phyloP scores from a whole-genome alignment of 2,329 filamentous ascomycete genomes.

The Byssoonygena ceratinophila region DNA sequence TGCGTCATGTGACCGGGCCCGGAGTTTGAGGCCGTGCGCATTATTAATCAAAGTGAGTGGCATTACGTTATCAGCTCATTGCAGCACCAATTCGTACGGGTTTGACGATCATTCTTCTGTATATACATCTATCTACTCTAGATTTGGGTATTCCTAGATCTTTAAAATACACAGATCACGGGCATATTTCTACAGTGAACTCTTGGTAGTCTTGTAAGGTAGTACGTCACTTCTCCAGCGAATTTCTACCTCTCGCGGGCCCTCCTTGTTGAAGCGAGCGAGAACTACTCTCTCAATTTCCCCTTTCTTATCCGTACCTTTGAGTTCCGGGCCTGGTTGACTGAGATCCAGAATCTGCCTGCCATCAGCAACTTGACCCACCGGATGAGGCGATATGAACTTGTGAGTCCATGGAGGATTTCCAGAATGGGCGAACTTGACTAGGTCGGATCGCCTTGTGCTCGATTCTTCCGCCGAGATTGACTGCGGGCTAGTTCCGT shows the following conservation, averaged over 20 bases:
- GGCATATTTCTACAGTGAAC: slow-evolving; percentile 23
- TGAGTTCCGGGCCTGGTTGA: slow-evolving; percentile 46
- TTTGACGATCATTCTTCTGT: not conserved
- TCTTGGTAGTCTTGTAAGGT: slow-evolving; percentile 25
- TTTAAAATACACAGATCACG: not conserved
- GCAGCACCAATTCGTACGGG: not conserved
- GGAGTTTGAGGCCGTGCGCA: slow-evolving; percentile 1
- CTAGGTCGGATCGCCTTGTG: slow-evolving; percentile 34
- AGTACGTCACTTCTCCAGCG: slow-evolving; percentile 40
- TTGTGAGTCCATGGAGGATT: slow-evolving; percentile 39
- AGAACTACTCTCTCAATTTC: slow-evolving; percentile 47
- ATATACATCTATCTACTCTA: not conserved
- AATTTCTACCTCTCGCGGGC: slow-evolving; percentile 47
- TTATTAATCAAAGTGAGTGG: slow-evolving; percentile 1
- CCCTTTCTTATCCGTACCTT: slow-evolving; percentile 40
- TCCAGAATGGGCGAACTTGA: slow-evolving; percentile 40
- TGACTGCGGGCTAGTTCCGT: slow-evolving; percentile 9
- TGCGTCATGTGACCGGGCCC: slow-evolving; percentile 18
- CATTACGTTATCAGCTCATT: not conserved
- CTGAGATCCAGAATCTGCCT: slow-evolving; percentile 45
- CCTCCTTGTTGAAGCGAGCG: slow-evolving; percentile 47
- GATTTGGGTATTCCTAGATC: not conserved
- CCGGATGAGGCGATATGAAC: slow-evolving; percentile 37
- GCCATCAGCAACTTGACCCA: slow-evolving; percentile 36
- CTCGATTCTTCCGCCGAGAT: slow-evolving; percentile 23